These are phyloP conservation scores for Solanum ossicruentum DNA, from an alignment of 257 asterid genomes.

Conservation along the genomic window DNA sequence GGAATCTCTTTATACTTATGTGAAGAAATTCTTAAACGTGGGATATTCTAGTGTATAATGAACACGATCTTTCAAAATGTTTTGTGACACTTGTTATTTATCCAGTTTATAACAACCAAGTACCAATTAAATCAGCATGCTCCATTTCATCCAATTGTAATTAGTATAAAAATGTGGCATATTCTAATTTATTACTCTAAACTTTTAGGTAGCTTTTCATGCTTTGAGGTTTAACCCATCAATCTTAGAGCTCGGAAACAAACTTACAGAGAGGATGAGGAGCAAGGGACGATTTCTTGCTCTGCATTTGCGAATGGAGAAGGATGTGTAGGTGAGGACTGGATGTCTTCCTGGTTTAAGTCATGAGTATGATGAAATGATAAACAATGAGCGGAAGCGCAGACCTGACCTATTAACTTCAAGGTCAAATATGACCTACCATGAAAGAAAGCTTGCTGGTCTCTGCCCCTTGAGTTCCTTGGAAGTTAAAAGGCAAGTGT, in stretches of 20 bases:
- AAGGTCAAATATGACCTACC: constrained; percentile 73
- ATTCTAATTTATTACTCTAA: not conserved
- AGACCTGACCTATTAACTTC: constrained; percentile 67
- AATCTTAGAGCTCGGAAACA: constrained; percentile 52
- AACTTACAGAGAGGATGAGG: constrained; percentile 59
- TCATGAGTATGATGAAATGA: constrained; percentile 45
- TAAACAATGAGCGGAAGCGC: constrained; percentile 50
- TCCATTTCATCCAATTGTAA: not conserved
- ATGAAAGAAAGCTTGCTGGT: constrained; percentile 66
- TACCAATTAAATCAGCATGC: not conserved
- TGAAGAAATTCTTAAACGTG: not conserved
- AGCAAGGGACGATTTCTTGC: constrained; percentile 81
- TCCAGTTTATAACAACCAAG: not conserved
- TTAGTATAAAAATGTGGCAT: not conserved
- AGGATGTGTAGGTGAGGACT: constrained; percentile 91
- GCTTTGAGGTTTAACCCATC: constrained; percentile 66
- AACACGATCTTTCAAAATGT: not conserved
- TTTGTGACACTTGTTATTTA: not conserved
- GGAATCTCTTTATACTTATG: not conserved
- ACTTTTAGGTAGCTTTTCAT: constrained; percentile 68
- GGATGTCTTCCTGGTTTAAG: constrained; percentile 88
- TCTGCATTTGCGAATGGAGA: constrained; percentile 85
- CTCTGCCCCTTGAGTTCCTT: constrained; percentile 74
- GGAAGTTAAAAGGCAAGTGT: constrained; percentile 49
- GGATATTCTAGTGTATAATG: not conserved